phyloP scores from a whole-genome alignment of 2,329 filamentous ascomycete species.

The Microsporum audouinii region DNA sequence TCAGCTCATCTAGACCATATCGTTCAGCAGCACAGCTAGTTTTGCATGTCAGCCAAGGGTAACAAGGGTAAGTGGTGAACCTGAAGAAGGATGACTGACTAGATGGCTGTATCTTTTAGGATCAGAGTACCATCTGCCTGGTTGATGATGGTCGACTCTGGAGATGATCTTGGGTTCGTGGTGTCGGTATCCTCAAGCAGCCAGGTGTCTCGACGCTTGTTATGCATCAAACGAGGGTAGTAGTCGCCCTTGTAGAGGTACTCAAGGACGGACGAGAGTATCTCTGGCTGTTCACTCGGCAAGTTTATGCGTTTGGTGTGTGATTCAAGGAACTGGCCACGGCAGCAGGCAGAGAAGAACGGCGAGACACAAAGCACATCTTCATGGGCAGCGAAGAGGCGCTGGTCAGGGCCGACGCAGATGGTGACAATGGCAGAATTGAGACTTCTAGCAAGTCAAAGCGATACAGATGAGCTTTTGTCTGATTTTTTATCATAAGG shows the following conservation, averaged over 20 bases:
- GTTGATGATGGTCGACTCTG: conserved; percentile 58
- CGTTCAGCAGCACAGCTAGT: conserved; percentile 63
- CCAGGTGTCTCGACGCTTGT: conserved; percentile 70
- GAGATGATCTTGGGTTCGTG: conserved; percentile 24
- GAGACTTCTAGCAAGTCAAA: conserved; percentile 36
- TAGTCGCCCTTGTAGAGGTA: conserved; percentile 93
- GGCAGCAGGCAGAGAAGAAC: conserved; percentile 60
- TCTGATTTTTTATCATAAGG: too few species aligned
- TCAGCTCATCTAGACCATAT: conserved; percentile 73
- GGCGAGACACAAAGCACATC: conserved; percentile 67
- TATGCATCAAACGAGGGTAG: conserved; percentile 69
- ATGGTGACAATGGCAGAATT: conserved; percentile 66
- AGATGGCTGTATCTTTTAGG: conserved; percentile 80
- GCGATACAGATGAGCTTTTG: neutral
- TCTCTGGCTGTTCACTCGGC: conserved; percentile 75
- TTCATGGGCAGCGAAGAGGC: conserved; percentile 85
- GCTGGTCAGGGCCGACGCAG: conserved; percentile 66
- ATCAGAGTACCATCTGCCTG: conserved; percentile 54
- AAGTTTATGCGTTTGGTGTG: conserved; percentile 62
- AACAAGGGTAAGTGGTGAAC: neutral
- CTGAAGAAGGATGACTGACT: conserved; percentile 36
- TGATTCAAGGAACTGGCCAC: conserved; percentile 51
- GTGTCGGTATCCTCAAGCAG: conserved; percentile 56
- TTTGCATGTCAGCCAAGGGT: neutral
- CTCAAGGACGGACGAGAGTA: conserved; percentile 82